phyloP scores from a whole-genome alignment of 352 stramenopile genomes.

The Globisporangium barbulae region DNA sequence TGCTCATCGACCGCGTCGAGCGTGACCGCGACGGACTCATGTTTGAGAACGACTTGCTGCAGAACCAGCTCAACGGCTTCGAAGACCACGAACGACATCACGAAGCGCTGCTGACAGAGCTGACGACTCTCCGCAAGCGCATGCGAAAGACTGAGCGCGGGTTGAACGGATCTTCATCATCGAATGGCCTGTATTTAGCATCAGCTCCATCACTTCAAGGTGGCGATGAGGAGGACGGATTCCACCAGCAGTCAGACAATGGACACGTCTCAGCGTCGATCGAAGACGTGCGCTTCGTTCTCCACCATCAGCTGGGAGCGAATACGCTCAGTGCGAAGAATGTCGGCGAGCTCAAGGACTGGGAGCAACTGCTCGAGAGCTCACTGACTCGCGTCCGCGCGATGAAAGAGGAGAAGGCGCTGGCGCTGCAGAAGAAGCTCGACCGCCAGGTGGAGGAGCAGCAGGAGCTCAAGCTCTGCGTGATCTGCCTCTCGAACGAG shows the following conservation, averaged over 20 bases:
- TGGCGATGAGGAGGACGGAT: background rate
- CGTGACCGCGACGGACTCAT: constrained; percentile 76
- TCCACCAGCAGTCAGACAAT: constrained; percentile 1
- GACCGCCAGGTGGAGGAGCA: constrained; percentile 75
- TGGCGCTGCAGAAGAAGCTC: constrained; percentile 73
- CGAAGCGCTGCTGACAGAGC: constrained; percentile 62
- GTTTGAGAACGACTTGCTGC: constrained; percentile 80
- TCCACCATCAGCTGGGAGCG: constrained; percentile 24
- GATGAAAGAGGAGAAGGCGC: constrained; percentile 69
- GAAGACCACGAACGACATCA: constrained; percentile 66
- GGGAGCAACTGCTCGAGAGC: constrained; percentile 66
- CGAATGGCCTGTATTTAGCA: background rate
- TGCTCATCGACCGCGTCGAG: constrained; percentile 81
- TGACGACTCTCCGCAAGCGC: constrained; percentile 40
- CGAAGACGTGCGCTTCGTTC: constrained; percentile 25
- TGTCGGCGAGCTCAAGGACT: constrained; percentile 66
- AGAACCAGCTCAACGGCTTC: constrained; percentile 67
- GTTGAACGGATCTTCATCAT: background rate
- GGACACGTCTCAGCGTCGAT: constrained; percentile 14
- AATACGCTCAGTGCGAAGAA: constrained; percentile 23
- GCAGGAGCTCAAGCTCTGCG: constrained; percentile 83
- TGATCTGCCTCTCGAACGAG: constrained; percentile 78
- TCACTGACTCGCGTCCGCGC: constrained; percentile 49
- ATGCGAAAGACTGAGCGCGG: constrained; percentile 31
- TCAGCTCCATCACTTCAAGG: background rate